These are phyloP conservation scores for Talaromyces sp. DNA, from an alignment of 2,329 filamentous ascomycete genomes.

Conservation along the genomic window DNA sequence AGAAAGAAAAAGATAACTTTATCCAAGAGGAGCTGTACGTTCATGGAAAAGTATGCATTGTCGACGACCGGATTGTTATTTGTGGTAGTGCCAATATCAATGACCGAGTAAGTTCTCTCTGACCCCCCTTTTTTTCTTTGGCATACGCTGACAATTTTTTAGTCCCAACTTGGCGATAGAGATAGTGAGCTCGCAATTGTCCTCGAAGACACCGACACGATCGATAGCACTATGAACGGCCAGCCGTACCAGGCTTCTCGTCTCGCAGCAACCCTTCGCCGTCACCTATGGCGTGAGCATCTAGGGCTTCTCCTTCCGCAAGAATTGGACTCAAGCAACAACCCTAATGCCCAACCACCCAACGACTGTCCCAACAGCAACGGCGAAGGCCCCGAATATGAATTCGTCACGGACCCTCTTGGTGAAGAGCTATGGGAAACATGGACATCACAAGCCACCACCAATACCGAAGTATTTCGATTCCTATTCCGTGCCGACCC, in stretches of 20 bases:
- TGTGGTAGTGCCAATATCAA: constrained; percentile 73
- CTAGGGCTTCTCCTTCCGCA: constrained; percentile 73
- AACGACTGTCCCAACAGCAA: constrained; percentile 67
- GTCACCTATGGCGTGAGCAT: constrained; percentile 87
- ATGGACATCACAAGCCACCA: constrained; percentile 69
- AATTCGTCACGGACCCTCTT: constrained; percentile 60
- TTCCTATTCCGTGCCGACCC: constrained; percentile 86
- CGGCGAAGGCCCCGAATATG: constrained; percentile 67
- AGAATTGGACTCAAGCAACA: constrained; percentile 58
- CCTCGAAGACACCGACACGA: constrained; percentile 70
- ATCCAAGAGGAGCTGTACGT: constrained; percentile 96
- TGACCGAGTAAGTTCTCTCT: constrained; percentile 49
- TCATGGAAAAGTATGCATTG: constrained; percentile 81
- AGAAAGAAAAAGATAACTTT: constrained; percentile 80
- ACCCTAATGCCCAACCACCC: constrained; percentile 75
- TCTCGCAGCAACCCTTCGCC: constrained; percentile 76
- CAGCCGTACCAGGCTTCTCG: constrained; percentile 66
- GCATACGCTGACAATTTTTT: constrained; percentile 36
- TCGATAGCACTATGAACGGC: constrained; percentile 72
- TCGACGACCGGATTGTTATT: constrained; percentile 75
- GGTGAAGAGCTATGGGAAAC: constrained; percentile 63
- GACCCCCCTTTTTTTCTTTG: not conserved
- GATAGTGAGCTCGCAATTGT: constrained; percentile 89
- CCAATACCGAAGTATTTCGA: constrained; percentile 77
- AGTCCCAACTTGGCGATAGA: constrained; percentile 76